These are phyloP conservation scores for Juncus inflexus DNA, from an alignment of 176 grass and related monocot species.

Conservation along the genomic window DNA sequence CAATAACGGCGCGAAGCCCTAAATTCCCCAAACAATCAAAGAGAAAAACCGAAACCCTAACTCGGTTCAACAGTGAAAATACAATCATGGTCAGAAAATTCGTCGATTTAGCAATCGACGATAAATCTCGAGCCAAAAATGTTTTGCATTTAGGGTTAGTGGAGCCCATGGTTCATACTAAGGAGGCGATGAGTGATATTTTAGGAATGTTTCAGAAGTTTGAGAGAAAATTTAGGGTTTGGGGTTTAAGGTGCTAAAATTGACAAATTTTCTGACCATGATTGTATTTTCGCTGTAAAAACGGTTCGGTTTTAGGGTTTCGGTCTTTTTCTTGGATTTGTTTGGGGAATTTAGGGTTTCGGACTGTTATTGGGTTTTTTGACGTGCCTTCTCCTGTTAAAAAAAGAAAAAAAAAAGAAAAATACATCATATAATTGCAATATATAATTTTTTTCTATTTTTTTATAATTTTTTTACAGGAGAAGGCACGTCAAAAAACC, in stretches of 20 bases:
- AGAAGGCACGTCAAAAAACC: slow-evolving; percentile 20
- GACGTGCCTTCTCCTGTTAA: slow-evolving; percentile 20
- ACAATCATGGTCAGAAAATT: slow-evolving; percentile 77
- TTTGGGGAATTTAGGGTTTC: too few species aligned
- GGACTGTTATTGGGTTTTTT: slow-evolving; percentile 14
- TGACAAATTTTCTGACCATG: slow-evolving; percentile 60
- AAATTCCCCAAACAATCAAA: slow-evolving; percentile 15
- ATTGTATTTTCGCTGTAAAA: slow-evolving; percentile 66
- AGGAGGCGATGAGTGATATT: slow-evolving; percentile 81
- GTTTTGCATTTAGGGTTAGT: slow-evolving; percentile 86
- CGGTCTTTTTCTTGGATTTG: too few species aligned
- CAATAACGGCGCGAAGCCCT: neutral
- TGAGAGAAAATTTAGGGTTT: too few species aligned
- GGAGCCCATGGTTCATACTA: slow-evolving; percentile 83
- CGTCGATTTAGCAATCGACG: slow-evolving; percentile 78
- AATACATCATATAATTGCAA: too few species aligned
- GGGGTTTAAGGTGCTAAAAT: too few species aligned
- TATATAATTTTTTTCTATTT: neutral
- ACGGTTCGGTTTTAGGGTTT: slow-evolving; percentile 14
- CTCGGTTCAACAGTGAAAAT: slow-evolving; percentile 49
- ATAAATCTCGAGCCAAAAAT: slow-evolving; percentile 84
- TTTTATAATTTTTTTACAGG: slow-evolving; percentile 22
- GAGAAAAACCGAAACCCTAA: slow-evolving; percentile 16
- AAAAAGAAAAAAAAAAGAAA: neutral
- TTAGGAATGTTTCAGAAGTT: slow-evolving; percentile 78